Percentiles rank a stretch among this genome's conserved stretches.
phyloP scores from a whole-genome alignment of 805 yeast genomes.

The Yamadazyma sp. region DNA sequence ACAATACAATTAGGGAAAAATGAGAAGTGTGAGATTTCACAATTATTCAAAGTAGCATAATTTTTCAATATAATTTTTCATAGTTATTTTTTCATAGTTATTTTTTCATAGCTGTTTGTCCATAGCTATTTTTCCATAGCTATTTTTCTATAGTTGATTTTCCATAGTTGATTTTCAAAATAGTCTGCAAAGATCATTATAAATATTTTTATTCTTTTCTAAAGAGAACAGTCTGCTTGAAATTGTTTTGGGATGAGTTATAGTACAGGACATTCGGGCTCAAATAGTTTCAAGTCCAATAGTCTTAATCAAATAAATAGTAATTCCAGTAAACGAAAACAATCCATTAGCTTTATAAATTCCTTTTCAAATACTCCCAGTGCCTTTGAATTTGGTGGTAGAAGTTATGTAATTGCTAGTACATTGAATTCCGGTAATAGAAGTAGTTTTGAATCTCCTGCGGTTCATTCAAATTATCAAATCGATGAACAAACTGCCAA shows the following conservation, averaged over 20 bases:
- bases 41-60: no score
- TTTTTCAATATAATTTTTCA: no score
- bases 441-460: constrained; percentile 34
- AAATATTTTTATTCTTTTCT: no score
- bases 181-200: no score
- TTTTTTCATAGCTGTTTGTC: no score
- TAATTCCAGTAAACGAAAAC: constrained; percentile 10
- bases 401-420: constrained; percentile 31
- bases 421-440: constrained; percentile 24
- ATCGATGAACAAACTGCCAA: constrained; percentile 58
- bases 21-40: no score
- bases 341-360: constrained; percentile 16
- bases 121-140: no score
- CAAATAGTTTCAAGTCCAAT: constrained; percentile 2
- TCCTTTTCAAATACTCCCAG: constrained; percentile 17
- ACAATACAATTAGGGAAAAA: no score
- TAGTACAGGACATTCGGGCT: constrained; percentile 1
- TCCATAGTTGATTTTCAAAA: no score
- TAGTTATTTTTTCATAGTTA: no score
- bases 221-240: no score
- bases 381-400: constrained; percentile 40
- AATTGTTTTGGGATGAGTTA: constrained; percentile 3
- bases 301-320: not conserved
- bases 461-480: constrained; percentile 45
- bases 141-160: no score